Conservation (phyloP, 768 basidiomycete genomes). For the Leucogyrophana mollusca region DNA sequence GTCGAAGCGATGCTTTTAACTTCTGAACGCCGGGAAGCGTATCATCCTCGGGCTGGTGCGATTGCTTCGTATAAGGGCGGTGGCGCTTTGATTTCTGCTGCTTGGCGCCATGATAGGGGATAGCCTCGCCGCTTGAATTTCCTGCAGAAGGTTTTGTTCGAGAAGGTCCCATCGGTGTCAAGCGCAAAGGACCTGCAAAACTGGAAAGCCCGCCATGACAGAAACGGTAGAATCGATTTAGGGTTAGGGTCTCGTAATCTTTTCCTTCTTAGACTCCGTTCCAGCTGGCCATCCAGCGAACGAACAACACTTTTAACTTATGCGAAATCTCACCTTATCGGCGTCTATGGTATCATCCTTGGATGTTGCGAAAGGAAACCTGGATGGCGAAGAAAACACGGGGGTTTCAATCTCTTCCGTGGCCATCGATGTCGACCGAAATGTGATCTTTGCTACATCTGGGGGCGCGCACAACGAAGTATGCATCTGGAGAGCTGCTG, state of each 20-base stretch:
- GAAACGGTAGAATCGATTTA: slow-evolving; percentile 6
- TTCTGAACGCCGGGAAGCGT: slow-evolving; percentile 72
- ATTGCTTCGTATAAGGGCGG: slow-evolving; percentile 12
- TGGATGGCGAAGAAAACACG: slow-evolving; percentile 14
- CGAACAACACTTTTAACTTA: slow-evolving; percentile 15
- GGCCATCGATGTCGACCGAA: slow-evolving; percentile 64
- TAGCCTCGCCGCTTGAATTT: neutral
- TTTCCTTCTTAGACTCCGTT: neutral
- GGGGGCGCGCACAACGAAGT: slow-evolving; percentile 60
- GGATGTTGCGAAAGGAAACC: slow-evolving; percentile 2
- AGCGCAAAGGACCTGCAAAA: neutral
- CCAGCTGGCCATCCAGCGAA: neutral
- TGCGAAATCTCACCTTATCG: slow-evolving; percentile 59
- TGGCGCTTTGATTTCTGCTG: slow-evolving; percentile 6
- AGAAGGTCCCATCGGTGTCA: slow-evolving; percentile 16
- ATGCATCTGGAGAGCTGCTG: slow-evolving; percentile 49
- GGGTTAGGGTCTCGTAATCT: slow-evolving; percentile 13
- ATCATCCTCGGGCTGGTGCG: slow-evolving; percentile 11
- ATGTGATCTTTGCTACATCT: slow-evolving; percentile 49
- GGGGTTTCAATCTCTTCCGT: slow-evolving; percentile 37
- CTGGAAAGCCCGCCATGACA: neutral
- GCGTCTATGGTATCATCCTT: slow-evolving; percentile 22
- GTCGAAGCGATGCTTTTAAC: slow-evolving; percentile 80
- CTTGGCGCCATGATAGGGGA: slow-evolving; percentile 16
- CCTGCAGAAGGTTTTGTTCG: slow-evolving; percentile 8